Base-by-base conservation (phyloP, 2,329 filamentous ascomycete species). In the Fusarium agapanthi region DNA sequence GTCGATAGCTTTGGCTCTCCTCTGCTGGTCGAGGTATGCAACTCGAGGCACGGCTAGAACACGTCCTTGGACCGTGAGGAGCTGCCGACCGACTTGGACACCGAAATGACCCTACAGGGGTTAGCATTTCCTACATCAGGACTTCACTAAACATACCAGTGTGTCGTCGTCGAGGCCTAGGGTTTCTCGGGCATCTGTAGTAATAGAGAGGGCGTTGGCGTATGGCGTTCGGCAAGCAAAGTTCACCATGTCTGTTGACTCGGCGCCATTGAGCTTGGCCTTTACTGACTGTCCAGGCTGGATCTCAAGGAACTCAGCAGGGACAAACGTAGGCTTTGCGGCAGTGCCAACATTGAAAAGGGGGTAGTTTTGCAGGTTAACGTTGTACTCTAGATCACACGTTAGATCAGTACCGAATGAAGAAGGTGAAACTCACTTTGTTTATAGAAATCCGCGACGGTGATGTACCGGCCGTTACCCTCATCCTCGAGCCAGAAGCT, bases 61-160 rank as follows among this genome's bases (percentile, higher is more conserved):
- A 11, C 95, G 90, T 3, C 89, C 95, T 2, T 86, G 85, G 0
- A 97, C 92, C 0, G 92, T 92, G 38, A 97, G 84, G 38, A 97
- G 85, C 3, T 84, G 80, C 18, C 87, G 86, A 12, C 84, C 85
- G 7, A 95, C 86, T 3, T 82, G 81, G 67, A 97, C 84, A 10
- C 91, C 91, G 68, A 95, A 96, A 5, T 84, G 75, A 9, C 71
- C 40, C 75, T 76, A 41, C 2, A 28, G 16, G n/a, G 8, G 62
- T 76, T 43, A 76, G 72, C n/a, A 18, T 43, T 44, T 41, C 22
- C 22, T 24, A 24, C 34, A 18, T n/a, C 26, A 28, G 64, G 7
- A 30, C n/a, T 47, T 22, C 2, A n/a, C 16, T 24, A 30, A 26
- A 43, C 74, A 32, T 72, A 75, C 74, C n/a, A 87, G 83, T 1